Evolutionary conservation across 495 filamentous ascomycete species (phyloP).

Genomic region (Ramalina peruviana): DNA sequence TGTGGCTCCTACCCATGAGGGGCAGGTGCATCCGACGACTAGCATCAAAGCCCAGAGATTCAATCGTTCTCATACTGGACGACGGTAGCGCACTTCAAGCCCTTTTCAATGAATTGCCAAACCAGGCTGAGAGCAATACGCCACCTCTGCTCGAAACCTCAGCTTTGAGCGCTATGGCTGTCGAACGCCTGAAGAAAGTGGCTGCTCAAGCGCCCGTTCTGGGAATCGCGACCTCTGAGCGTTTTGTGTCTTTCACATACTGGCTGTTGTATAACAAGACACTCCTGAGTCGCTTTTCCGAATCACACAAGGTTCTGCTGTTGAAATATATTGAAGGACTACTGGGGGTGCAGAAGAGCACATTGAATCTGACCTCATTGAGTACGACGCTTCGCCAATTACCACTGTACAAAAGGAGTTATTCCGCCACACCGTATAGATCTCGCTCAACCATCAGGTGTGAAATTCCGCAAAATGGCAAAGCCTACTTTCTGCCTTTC

Average conservation of each 20-base stretch:
- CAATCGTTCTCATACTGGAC: constrained; percentile 1
- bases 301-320: background rate
- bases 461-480: background rate
- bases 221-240: background rate
- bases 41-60: background rate
- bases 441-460: background rate
- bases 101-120: background rate
- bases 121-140: background rate
- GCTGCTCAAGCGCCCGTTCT: background rate
- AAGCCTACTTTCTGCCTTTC: background rate
- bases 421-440: background rate
- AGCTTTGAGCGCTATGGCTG: background rate
- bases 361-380: background rate
- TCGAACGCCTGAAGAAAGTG: background rate
- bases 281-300: background rate
- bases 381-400: background rate
- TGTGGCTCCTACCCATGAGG: constrained; percentile 7
- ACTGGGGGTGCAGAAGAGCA: background rate
- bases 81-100: background rate
- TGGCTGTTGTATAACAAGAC: constrained; percentile 5
- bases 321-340: constrained; percentile 4
- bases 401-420: constrained; percentile 7
- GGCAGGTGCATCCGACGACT: background rate
- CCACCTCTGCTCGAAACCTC: constrained; percentile 1
- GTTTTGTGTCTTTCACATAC: background rate